Percentiles rank a stretch among this genome's conserved stretches.
Evolutionary conservation across 192 early-diverging fungal genomes (phyloP).

Genomic region (Linnemannia exigua): DNA sequence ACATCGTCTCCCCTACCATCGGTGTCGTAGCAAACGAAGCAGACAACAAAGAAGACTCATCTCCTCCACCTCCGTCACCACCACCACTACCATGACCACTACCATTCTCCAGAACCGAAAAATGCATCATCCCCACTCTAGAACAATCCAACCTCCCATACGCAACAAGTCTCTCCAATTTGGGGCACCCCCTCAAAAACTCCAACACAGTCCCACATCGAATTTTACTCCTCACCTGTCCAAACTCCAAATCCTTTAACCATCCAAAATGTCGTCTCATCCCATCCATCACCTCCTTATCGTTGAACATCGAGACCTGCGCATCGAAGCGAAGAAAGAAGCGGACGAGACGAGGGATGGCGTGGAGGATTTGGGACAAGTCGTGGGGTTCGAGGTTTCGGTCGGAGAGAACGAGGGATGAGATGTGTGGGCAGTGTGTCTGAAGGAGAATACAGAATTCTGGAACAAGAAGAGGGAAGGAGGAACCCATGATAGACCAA

Average conservation of each 20-base stretch:
- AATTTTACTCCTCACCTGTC: neutral
- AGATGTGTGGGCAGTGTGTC: neutral
- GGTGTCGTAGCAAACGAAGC: neutral
- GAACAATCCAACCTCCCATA: constrained; percentile 20
- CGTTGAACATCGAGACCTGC: constrained; percentile 15
- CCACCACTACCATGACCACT: neutral
- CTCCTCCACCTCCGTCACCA: too few relatives aligned
- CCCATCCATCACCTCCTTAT: constrained; percentile 11
- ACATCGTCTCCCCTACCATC: neutral
- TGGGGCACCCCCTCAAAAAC: constrained; percentile 10
- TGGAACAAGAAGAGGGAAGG: neutral
- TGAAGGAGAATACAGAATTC: constrained; percentile 17
- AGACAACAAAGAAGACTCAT: neutral
- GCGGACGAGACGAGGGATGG: neutral
- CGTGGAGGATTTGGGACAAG: neutral
- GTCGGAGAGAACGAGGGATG: constrained; percentile 9
- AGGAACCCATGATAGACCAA: constrained; percentile 15
- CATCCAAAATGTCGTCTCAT: constrained; percentile 8
- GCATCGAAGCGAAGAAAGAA: constrained; percentile 11
- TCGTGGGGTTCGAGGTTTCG: neutral
- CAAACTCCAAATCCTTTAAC: constrained; percentile 20
- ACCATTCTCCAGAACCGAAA: neutral
- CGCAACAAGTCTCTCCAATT: constrained; percentile 12
- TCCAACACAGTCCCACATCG: constrained; percentile 4
- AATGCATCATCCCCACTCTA: neutral